phyloP scores from a whole-genome alignment of 225 moss, liverwort and hornwort genomes.

The Marchantia paleacea region DNA sequence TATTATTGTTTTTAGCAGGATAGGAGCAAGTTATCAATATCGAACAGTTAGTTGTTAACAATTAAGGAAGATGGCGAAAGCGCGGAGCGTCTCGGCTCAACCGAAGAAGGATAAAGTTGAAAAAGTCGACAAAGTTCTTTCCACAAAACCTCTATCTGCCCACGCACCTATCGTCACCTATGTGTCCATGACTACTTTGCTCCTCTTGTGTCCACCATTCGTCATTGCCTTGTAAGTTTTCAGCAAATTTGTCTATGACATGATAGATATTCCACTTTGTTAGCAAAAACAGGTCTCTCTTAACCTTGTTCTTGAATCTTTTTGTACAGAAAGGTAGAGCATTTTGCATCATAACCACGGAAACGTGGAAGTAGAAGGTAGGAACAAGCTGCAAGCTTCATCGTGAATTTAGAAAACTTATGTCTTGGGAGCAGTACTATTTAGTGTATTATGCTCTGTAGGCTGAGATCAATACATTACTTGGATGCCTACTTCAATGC shows the following conservation, averaged over 20 bases:
- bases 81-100: background rate
- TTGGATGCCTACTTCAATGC: too few relatives aligned
- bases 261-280: too few relatives aligned
- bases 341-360: too few relatives aligned
- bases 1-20: background rate
- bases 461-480: too few relatives aligned
- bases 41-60: background rate
- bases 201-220: constrained; percentile 73
- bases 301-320: too few relatives aligned
- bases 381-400: too few relatives aligned
- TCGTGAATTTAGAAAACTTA: too few relatives aligned
- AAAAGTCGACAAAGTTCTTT: constrained; percentile 9
- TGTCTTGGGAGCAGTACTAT: too few relatives aligned
- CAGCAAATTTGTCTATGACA: background rate
- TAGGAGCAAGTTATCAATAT: background rate
- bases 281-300: too few relatives aligned
- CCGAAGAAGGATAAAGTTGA: constrained; percentile 23
- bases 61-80: constrained; percentile 27
- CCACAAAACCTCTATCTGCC: constrained; percentile 21
- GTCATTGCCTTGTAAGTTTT: constrained; percentile 68
- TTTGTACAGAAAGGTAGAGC: too few relatives aligned
- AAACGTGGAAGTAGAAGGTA: too few relatives aligned
- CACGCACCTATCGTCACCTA: constrained; percentile 60
- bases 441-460: too few relatives aligned
- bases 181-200: constrained; percentile 57